Percentiles rank a stretch among this genome's conserved stretches.
Conservation (phyloP, 371 early-diverging fungal species). For the Mucor indicus region DNA sequence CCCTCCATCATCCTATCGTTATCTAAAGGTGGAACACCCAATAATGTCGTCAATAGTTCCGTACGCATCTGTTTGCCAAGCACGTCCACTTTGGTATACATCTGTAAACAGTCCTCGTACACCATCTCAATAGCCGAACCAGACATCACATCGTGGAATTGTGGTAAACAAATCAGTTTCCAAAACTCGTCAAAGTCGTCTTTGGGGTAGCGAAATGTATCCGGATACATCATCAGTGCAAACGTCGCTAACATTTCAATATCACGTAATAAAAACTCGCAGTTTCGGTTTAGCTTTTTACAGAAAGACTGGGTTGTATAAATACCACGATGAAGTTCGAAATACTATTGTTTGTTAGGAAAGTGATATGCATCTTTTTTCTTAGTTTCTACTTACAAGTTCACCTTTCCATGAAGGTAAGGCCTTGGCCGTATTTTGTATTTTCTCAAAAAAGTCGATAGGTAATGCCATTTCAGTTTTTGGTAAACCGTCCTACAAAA, state of each 20-base stretch:
- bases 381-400: slow-evolving; percentile 47
- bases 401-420: slow-evolving; percentile 90
- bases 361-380: neutral
- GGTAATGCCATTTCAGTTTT: slow-evolving; percentile 69
- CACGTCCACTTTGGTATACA: slow-evolving; percentile 41
- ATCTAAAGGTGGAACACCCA: slow-evolving; percentile 9
- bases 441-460: slow-evolving; percentile 73
- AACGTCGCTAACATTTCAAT: slow-evolving; percentile 70
- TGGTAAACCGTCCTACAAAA: slow-evolving; percentile 63
- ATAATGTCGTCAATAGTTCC: slow-evolving; percentile 22
- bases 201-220: slow-evolving; percentile 58
- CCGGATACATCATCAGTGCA: slow-evolving; percentile 23
- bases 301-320: slow-evolving; percentile 86
- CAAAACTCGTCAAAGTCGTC: slow-evolving; percentile 73
- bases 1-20: neutral
- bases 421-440: slow-evolving; percentile 64
- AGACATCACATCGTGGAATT: slow-evolving; percentile 93
- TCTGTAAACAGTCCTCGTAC: slow-evolving; percentile 70
- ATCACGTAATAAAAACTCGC: slow-evolving; percentile 79
- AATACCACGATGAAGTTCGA: slow-evolving; percentile 93
- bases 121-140: slow-evolving; percentile 89
- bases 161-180: slow-evolving; percentile 61
- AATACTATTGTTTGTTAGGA: no score
- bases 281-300: slow-evolving; percentile 78
- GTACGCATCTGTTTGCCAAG: slow-evolving; percentile 37